Evolutionary conservation across 176 grass and related monocot species (phyloP).

Genomic region (Rhynchospora pubera): DNA sequence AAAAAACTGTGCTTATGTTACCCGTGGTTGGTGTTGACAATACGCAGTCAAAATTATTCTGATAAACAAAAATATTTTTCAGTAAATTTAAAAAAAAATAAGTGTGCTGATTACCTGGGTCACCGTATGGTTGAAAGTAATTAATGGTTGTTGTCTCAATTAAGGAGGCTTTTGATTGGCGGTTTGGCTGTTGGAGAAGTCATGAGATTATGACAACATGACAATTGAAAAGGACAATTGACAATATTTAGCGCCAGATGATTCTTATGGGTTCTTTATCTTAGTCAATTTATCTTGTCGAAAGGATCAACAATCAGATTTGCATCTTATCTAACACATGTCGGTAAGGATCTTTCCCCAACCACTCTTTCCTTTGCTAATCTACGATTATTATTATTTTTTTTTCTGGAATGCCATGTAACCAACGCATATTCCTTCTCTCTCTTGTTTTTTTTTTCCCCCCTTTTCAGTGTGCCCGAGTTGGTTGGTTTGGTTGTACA

Average conservation of each 20-base stretch:
- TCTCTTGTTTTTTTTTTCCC: not conserved
- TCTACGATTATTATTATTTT: not conserved
- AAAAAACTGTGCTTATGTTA: too few species aligned
- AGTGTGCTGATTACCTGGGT: not conserved
- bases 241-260: not conserved
- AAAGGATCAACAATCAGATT: not conserved
- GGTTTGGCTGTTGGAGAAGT: not conserved
- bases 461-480: too few species aligned
- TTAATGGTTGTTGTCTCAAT: constrained; percentile 12
- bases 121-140: not conserved
- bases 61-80: too few species aligned
- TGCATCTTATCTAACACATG: constrained; percentile 4
- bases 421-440: not conserved
- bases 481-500: too few species aligned
- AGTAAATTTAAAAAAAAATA: not conserved
- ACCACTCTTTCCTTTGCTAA: not conserved
- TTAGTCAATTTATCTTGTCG: not conserved
- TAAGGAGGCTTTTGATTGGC: constrained; percentile 11
- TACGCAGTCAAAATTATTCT: too few species aligned
- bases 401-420: not conserved
- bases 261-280: not conserved
- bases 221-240: not conserved
- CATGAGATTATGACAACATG: not conserved
- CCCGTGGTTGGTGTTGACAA: too few species aligned
- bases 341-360: not conserved